Evolutionary conservation across 2,329 filamentous ascomycete species (phyloP), one percentile per base, ranked within the genome.

Genomic region (Fragosphaeria purpurea): DNA sequence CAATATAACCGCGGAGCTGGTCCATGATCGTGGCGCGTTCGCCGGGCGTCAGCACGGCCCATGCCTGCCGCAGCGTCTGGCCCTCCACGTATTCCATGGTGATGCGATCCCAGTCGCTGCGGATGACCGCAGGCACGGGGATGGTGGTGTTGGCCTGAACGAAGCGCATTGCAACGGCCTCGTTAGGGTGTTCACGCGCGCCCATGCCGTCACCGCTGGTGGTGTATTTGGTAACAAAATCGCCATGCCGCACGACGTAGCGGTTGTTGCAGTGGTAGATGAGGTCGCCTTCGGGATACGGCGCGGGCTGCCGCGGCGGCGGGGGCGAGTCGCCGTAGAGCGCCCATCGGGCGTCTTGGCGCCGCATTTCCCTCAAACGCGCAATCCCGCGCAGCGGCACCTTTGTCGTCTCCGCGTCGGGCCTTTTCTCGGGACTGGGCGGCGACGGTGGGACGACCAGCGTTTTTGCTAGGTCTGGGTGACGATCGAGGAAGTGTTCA

Each of bases 81-180:
- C 62, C 61, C 12, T 59, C 52, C 1, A 64, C 41, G 12, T 57
- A 58, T 42, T 59, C 51, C 61, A 60, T 57, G 5, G 58, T 60
- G 7, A 63, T 52, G 38, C 60, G 60, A 47, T 61, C 59, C 57
- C 52, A 63, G 1, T 57, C 58, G 22, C 58, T 60, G 40, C 56
- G 56, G 6, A 61, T 50, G n/a, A 63, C 56, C 7, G 57, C 45
- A 0, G 61, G 61, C 0, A 63, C 60, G 0, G 61, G 59, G 0
- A 64, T 63, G 0, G 56, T 57, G 0, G 60, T 63, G 4, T 61
- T 6, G n/a, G 33, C 53, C 5, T 55, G 54, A 30, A 60, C 45
- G 37, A 61, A 60, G 1, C 46, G 39, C 12, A 61, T 42, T 2
- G 49, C 60, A 0, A 22, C 2, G 0, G 55, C 57, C 34, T 61